Base-by-base conservation (phyloP, 192 early-diverging fungal species). In the Glomus cerebriforme region DNA sequence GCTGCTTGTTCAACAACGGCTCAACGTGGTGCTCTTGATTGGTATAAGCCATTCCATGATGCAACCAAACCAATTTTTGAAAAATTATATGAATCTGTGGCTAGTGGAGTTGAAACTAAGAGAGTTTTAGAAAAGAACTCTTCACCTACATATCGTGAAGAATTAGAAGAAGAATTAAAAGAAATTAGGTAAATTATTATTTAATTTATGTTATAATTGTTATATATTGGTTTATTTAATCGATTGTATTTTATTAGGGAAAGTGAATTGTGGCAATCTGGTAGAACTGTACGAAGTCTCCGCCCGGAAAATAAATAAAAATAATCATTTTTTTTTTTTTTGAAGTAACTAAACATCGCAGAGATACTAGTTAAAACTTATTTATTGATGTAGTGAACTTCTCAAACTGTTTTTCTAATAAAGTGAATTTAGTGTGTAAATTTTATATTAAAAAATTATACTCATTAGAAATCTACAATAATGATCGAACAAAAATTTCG, bases 1-100 rank as follows among this genome's bases (percentile, higher is more conserved):
- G 93, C 94, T 86, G 95, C 95, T 89, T 99, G 97, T 90, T 95
- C 94, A 39, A 97, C 96, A 64, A 99, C 96, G 45, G 97, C 97
- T 59, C 93, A 95, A 83, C 91, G 97, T 72, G 97, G 96, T 79
- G 97, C 97, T 62, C 88, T 99, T 58, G 97, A 99, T 92, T 99
- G 97, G 97, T 94, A 92, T 85, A 92, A 94, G 75, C 88, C 91
- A 81, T 99, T 99, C 93, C 91, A 96, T 85, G 88, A 93, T 79
- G 93, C 92, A 74, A 92, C 95, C 79, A 95, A 96, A 89, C 97
- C 97, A 32, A 93, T 99, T 49, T 97, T 97, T 86, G 90, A 95
- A 83, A 87, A 92, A 76, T 86, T 99, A 81, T 97, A 99, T 87
- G 88, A 92, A 78, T 86, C 89, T 66, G 96, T 97, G 35, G 91